Percentiles rank a stretch among this genome's conserved stretches.
These are phyloP conservation scores for Carex arenaria DNA, from an alignment of 202 grass and related monocot genomes.

Conservation along the genomic window DNA sequence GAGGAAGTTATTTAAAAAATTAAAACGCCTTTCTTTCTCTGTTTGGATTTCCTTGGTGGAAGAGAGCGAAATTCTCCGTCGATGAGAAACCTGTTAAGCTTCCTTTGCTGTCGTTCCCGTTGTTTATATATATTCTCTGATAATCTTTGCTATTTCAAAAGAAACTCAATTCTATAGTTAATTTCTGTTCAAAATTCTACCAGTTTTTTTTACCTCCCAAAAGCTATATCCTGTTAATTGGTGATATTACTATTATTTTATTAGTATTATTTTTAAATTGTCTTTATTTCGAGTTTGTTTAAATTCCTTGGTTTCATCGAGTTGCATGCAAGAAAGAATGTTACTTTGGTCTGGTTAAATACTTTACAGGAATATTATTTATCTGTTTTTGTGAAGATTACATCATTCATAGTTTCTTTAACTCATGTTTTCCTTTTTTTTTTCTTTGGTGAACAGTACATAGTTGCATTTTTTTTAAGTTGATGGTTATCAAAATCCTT, in stretches of 20 bases:
- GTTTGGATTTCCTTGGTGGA: neutral
- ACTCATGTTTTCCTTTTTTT: neutral
- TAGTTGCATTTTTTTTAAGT: neutral
- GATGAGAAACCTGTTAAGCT: neutral
- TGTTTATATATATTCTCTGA: neutral
- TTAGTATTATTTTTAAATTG: neutral
- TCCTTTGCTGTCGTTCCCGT: neutral
- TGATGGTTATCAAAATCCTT: neutral
- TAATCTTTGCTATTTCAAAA: neutral
- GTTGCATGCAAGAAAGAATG: slow-evolving; percentile 3
- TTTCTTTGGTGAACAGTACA: neutral
- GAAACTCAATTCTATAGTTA: neutral
- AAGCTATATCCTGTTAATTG: neutral
- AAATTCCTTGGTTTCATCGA: neutral
- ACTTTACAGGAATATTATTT: neutral
- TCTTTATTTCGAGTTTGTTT: neutral
- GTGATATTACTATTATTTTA: neutral
- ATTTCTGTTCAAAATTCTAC: neutral
- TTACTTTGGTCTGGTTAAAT: neutral
- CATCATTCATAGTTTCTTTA: neutral
- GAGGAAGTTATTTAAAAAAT: neutral
- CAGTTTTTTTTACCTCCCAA: neutral
- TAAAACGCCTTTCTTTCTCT: slow-evolving; percentile 2
- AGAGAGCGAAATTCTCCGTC: neutral
- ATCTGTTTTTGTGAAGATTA: neutral